phyloP scores from a whole-genome alignment of 805 yeast genomes.

The Saccharomycopsis fibuligera region DNA sequence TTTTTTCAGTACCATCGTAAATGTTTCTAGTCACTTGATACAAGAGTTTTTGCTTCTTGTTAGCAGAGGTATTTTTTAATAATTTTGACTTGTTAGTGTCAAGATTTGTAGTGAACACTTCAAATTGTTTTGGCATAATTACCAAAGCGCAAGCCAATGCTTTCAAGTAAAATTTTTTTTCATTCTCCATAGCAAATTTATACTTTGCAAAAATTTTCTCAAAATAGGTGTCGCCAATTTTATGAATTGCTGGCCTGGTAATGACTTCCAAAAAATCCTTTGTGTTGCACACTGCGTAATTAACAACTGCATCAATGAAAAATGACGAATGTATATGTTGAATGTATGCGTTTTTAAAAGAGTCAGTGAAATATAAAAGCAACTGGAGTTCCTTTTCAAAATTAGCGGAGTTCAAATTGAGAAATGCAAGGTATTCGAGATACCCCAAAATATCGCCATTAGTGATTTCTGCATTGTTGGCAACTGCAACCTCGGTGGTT shows the following conservation, averaged over 20 bases:
- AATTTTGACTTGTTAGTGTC: conserved; percentile 2
- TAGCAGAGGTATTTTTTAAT: conserved; percentile 1
- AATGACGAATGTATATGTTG: conserved; percentile 17
- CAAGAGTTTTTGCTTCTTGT: conserved; percentile 18
- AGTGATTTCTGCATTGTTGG: conserved; percentile 8
- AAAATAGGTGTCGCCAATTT: conserved; percentile 18
- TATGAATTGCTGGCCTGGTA: conserved; percentile 3
- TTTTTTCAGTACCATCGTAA: conserved; percentile 12
- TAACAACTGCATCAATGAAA: conserved; percentile 13
- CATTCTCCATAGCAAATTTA: conserved; percentile 6
- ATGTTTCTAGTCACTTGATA: conserved; percentile 8
- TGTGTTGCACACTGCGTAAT: conserved; percentile 11
- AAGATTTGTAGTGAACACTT: conserved; percentile 1
- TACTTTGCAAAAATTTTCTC: conserved; percentile 15
- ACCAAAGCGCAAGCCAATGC: conserved; percentile 16
- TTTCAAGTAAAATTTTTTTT: conserved; percentile 14
- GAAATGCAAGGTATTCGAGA: conserved; percentile 14
- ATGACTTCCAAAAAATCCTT: conserved; percentile 14
- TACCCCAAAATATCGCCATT: conserved; percentile 14
- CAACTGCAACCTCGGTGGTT: conserved; percentile 14
- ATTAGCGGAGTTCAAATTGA: conserved; percentile 5
- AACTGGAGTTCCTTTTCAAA: conserved; percentile 17
- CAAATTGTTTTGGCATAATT: conserved; percentile 18
- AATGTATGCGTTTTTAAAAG: conserved; percentile 9
- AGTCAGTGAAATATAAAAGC: conserved; percentile 6